Percentiles rank a stretch among this genome's conserved stretches.
phyloP scores from a whole-genome alignment of 768 basidiomycete species.

The Suillus paluster region DNA sequence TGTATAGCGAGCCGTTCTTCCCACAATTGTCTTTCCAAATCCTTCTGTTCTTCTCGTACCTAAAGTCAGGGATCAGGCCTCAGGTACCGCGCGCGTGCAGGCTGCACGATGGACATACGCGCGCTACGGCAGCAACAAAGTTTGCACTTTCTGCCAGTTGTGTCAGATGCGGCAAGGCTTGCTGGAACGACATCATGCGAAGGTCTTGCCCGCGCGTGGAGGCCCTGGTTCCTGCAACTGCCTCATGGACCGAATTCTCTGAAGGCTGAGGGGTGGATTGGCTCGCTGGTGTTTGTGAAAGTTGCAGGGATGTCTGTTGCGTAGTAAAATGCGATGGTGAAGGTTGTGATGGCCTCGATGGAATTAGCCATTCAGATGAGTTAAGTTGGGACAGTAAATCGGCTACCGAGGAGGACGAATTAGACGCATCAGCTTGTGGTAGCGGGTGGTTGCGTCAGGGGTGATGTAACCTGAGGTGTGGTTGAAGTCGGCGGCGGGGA shows the following conservation, averaged over 20 bases:
- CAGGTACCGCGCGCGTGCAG: conserved; percentile 12
- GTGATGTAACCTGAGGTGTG: conserved; percentile 10
- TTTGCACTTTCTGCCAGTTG: conserved; percentile 56
- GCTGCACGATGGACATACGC: conserved; percentile 44
- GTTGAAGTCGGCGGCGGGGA: conserved; percentile 10
- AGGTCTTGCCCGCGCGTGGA: conserved; percentile 38
- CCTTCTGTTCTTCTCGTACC: conserved; percentile 75
- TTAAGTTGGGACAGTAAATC: conserved; percentile 66
- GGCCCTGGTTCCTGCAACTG: conserved; percentile 7
- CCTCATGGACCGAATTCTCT: conserved; percentile 8
- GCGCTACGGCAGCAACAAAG: conserved; percentile 53
- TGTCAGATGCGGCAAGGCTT: conserved; percentile 70
- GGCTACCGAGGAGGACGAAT: conserved; percentile 53
- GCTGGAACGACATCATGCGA: conserved; percentile 63
- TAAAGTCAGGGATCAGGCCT: conserved; percentile 30
- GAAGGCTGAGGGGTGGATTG: conserved; percentile 16
- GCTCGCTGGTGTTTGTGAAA: conserved; percentile 14
- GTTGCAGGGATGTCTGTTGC: conserved; percentile 15
- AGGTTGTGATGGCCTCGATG: conserved; percentile 12
- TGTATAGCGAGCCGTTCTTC: conserved; percentile 66
- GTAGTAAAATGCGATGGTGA: conserved; percentile 10
- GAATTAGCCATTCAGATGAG: conserved; percentile 30
- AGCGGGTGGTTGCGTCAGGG: conserved; percentile 11
- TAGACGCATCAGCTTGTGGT: conserved; percentile 1
- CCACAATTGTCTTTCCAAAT: conserved; percentile 70